These are phyloP conservation scores for Pterulicium gracile DNA, from an alignment of 1,284 basidiomycete genomes.

Conservation along the genomic window DNA sequence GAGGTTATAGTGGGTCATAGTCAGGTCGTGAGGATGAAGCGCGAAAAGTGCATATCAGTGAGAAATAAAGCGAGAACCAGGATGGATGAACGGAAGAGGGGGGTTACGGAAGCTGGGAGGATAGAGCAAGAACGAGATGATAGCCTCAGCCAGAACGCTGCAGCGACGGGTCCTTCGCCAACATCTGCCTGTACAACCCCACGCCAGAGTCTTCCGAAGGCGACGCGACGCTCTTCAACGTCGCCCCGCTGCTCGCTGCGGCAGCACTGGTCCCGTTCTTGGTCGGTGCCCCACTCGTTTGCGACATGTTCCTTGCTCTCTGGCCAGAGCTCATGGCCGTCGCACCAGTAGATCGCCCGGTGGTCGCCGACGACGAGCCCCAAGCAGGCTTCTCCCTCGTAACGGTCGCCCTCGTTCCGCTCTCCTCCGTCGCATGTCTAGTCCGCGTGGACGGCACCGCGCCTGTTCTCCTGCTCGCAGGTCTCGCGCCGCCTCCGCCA, in stretches of 20 bases:
- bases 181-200: slow-evolving; percentile 67
- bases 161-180: slow-evolving; percentile 62
- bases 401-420: slow-evolving; percentile 48
- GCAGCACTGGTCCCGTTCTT: slow-evolving; percentile 23
- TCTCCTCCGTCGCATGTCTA: slow-evolving; percentile 38
- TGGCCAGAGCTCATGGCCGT: slow-evolving; percentile 21
- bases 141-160: slow-evolving; percentile 23
- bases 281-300: slow-evolving; percentile 38
- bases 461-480: slow-evolving; percentile 50
- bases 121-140: neutral
- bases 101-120: neutral
- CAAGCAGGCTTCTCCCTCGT: slow-evolving; percentile 62
- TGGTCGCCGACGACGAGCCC: slow-evolving; percentile 48
- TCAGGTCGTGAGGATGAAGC: neutral
- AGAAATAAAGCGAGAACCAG: neutral
- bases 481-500: slow-evolving; percentile 30
- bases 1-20: too few relatives aligned
- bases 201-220: slow-evolving; percentile 80
- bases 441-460: slow-evolving; percentile 39
- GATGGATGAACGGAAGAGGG: slow-evolving; percentile 9
- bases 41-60: neutral
- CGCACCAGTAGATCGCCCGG: neutral
- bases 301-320: slow-evolving; percentile 59
- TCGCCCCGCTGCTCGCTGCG: slow-evolving; percentile 16
- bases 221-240: slow-evolving; percentile 47